These are phyloP conservation scores for Apophysomyces ossiformis DNA, from an alignment of 371 early-diverging fungal species.

Conservation along the genomic window DNA sequence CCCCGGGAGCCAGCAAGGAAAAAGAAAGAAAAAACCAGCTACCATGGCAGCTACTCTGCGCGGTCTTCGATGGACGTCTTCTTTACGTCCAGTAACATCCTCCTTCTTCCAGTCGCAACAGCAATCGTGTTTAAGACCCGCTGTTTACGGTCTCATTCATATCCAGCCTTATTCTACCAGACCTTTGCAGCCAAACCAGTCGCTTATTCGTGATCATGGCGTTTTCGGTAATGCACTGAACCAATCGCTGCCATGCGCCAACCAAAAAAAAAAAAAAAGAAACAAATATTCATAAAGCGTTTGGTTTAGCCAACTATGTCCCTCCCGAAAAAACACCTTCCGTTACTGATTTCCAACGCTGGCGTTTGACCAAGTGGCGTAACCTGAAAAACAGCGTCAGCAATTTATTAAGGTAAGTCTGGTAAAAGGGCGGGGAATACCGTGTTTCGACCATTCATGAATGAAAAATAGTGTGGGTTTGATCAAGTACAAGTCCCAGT, in stretches of 20 bases:
- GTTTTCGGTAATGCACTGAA: conserved; percentile 41
- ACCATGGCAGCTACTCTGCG: conserved; percentile 12
- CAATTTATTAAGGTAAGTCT: conserved; percentile 48
- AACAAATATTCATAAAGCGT: neutral
- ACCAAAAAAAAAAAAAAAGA: too few species aligned
- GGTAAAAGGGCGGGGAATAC: neutral
- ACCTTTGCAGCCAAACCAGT: conserved; percentile 29
- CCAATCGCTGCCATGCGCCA: neutral
- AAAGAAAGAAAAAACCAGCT: neutral
- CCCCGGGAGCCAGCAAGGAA: neutral
- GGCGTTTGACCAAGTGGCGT: conserved; percentile 57
- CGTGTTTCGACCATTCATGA: neutral
- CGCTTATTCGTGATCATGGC: conserved; percentile 53
- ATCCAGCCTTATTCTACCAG: conserved; percentile 22
- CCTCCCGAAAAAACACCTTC: conserved; percentile 54
- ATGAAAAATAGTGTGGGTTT: conserved; percentile 44
- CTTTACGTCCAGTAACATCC: conserved; percentile 11
- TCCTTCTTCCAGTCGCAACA: neutral
- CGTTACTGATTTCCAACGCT: conserved; percentile 47
- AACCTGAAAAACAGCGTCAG: conserved; percentile 54
- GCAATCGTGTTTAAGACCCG: neutral
- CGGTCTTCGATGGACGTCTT: conserved; percentile 22
- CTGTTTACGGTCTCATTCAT: conserved; percentile 11
- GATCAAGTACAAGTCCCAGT: conserved; percentile 55
- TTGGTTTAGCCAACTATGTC: conserved; percentile 48